Base-by-base conservation (phyloP, 305 asterid species). In the Fraxinus xanthoxyloides region DNA sequence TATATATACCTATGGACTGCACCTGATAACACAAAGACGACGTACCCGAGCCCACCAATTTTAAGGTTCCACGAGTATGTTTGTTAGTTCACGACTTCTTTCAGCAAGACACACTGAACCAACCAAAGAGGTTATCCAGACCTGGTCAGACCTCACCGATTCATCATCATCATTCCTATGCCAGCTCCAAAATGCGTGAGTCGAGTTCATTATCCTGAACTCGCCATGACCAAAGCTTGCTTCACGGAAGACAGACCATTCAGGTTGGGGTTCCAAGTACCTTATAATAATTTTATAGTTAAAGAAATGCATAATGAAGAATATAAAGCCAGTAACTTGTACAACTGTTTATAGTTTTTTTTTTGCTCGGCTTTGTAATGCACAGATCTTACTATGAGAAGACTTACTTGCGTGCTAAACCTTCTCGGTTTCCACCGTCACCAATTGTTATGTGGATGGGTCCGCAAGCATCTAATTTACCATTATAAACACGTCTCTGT, bases 151-250 rank as follows among this genome's bases (percentile, higher is more conserved):
- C 54, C 78, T 81, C 61, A 92, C 96, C 3, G 90, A 85, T 77
- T 90, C 97, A 31, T 94, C 98, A 31, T 92, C 92, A 21, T 93
- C 93, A 77, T 93, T 94, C 82, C 97, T 84, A 48, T 94, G 97
- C 98, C 97, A 94, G 80, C 92, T 89, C 97, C 98, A 93, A 70
- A 88, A 89, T 0, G 97, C 94, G 38, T 94, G 96, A 70, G 90
- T 89, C 35, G 92, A 77, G 85, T 94, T 94, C 76, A 80, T 87
- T 21, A 93, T 69, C 63, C 76, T 87, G 70, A 94, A 84, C 86
- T 89, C 95, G 15, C 98, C 98, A 79, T 94, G 98, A 6, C 97
- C 97, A 70, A 94, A 94, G 88, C 98, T 94, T 77, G 98, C 98
- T 88, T 94, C 97, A 0, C 95, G 94, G 85, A 94, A 94, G 13